phyloP scores from a whole-genome alignment of 2,329 filamentous ascomycete species.

The Neonectria coccinea region DNA sequence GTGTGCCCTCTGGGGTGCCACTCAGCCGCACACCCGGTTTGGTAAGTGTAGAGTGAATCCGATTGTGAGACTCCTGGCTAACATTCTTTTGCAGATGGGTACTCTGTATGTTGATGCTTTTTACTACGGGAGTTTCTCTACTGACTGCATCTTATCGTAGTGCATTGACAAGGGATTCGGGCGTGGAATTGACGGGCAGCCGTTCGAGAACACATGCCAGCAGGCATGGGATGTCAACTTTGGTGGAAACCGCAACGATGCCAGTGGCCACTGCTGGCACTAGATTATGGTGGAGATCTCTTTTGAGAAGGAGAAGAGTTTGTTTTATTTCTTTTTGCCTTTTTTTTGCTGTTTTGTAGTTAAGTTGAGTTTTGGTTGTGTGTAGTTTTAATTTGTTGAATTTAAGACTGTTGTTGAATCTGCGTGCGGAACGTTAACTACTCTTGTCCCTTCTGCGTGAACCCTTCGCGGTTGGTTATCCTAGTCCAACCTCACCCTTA shows the following conservation, averaged over 20 bases:
- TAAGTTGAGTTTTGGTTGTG: not conserved
- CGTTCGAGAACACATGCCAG: conserved; percentile 30
- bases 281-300: not conserved
- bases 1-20: conserved; percentile 28
- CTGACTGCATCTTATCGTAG: not conserved
- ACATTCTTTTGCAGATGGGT: conserved; percentile 15
- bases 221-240: conserved; percentile 29
- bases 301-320: not conserved
- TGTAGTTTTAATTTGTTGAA: not conserved
- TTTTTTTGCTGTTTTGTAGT: not conserved
- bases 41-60: not conserved
- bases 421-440: not conserved
- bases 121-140: not conserved
- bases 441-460: too few species aligned
- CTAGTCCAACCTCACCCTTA: too few species aligned
- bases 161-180: conserved; percentile 28
- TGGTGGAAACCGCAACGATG: conserved; percentile 24
- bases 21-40: conserved; percentile 22
- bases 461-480: too few species aligned
- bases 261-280: conserved; percentile 33
- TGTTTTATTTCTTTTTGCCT: not conserved
- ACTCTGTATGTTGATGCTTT: conserved; percentile 22
- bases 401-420: conserved; percentile 4
- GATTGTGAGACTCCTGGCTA: not conserved
- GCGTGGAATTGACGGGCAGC: conserved; percentile 30